Conservation (phyloP, 2,329 filamentous ascomycete species). For the Elsinoe necatrix region DNA sequence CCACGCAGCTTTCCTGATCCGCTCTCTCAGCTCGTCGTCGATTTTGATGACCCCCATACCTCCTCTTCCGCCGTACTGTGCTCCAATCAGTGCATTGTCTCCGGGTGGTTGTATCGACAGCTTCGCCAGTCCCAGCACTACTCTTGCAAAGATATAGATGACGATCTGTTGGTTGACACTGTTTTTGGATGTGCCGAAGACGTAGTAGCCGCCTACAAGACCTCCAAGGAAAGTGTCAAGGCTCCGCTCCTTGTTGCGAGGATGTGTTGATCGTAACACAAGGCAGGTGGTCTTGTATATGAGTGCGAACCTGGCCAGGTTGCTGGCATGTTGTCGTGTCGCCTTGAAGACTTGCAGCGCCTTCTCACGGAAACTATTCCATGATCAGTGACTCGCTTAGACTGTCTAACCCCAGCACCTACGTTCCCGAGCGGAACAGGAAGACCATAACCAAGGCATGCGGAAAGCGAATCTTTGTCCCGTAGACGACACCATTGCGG, state of each 20-base stretch:
- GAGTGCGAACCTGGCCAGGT: slow-evolving; percentile 82
- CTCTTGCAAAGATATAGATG: slow-evolving; percentile 93
- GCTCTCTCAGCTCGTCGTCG: slow-evolving; percentile 31
- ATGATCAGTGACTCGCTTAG: no score
- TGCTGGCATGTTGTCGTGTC: slow-evolving; percentile 81
- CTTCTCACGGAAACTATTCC: slow-evolving; percentile 60
- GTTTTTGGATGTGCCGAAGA: slow-evolving; percentile 75
- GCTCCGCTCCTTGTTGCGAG: slow-evolving; percentile 51
- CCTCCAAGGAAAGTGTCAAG: slow-evolving; percentile 84
- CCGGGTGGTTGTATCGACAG: slow-evolving; percentile 60
- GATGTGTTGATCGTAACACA: slow-evolving; percentile 47
- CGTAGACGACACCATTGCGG: slow-evolving; percentile 95
- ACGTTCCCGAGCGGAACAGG: slow-evolving; percentile 77
- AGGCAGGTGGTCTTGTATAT: slow-evolving; percentile 84
- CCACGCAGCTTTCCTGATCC: slow-evolving; percentile 62
- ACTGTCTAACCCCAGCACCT: neutral
- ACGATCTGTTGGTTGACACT: slow-evolving; percentile 94
- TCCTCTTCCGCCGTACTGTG: slow-evolving; percentile 32
- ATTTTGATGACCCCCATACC: slow-evolving; percentile 36
- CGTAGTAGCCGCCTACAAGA: slow-evolving; percentile 79
- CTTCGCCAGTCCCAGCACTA: slow-evolving; percentile 74
- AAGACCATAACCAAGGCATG: slow-evolving; percentile 98
- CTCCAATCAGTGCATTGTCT: slow-evolving; percentile 31
- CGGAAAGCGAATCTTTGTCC: slow-evolving; percentile 93
- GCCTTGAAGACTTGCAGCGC: slow-evolving; percentile 68